Evolutionary conservation across 805 yeast genomes (phyloP).

Genomic region (Ogataea polymorpha): DNA sequence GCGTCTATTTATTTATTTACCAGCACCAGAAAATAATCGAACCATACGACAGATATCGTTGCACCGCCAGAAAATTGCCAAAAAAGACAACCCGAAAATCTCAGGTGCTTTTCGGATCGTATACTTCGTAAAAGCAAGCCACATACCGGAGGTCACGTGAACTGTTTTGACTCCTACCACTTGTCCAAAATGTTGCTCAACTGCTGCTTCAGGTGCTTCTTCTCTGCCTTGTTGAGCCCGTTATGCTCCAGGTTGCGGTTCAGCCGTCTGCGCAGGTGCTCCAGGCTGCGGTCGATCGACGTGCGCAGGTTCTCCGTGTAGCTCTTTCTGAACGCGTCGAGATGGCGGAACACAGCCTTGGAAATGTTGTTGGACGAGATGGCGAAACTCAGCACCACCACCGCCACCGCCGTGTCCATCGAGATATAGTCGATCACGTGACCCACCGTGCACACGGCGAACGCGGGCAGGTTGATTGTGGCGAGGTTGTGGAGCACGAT

Average conservation of each 20-base stretch:
- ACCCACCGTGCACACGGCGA: conserved; percentile 25
- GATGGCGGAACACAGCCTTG: conserved; percentile 15
- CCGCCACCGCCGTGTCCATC: conserved; percentile 28
- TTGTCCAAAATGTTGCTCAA: conserved; percentile 11
- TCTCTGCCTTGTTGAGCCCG: conserved; percentile 13
- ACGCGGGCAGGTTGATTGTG: conserved; percentile 27
- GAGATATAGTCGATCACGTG: conserved; percentile 26
- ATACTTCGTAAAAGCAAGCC: neutral
- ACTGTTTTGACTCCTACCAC: conserved; percentile 2
- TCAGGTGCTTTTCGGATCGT: conserved; percentile 3
- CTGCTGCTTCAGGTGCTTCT: conserved; percentile 8
- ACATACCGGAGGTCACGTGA: conserved; percentile 4
- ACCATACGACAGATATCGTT: conserved; percentile 1
- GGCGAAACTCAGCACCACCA: conserved; percentile 28
- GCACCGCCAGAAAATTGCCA: conserved; percentile 4
- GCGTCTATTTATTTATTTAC: conserved; percentile 10
- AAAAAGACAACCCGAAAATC: conserved; percentile 1
- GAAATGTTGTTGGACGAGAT: conserved; percentile 27
- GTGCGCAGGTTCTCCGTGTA: conserved; percentile 26
- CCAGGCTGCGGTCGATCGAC: conserved; percentile 25
- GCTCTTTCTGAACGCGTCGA: conserved; percentile 24
- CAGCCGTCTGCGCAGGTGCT: conserved; percentile 19
- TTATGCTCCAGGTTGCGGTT: conserved; percentile 14
- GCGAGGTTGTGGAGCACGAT: conserved; percentile 24
- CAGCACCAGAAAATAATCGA: conserved; percentile 9